Evolutionary conservation across 169 alveolate species (phyloP).

Genomic region (Eimeria sp.): DNA sequence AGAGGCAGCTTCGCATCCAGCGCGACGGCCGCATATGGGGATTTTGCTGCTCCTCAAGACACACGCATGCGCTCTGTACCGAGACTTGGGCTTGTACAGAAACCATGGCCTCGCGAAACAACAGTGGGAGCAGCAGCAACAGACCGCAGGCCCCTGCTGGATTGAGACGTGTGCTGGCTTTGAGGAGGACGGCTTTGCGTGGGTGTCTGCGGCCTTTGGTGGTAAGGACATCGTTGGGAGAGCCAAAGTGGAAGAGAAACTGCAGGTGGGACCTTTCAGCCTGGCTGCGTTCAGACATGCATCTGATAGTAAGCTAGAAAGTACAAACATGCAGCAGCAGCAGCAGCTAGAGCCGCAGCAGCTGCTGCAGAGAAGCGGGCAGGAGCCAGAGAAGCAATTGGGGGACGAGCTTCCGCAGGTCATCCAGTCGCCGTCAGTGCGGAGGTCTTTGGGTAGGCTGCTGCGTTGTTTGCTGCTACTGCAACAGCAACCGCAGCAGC

Average conservation of each 20-base stretch:
- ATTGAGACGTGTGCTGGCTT: constrained; percentile 33
- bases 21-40: constrained; percentile 35
- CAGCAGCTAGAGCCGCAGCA: not conserved
- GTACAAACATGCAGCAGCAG: constrained; percentile 19
- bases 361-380: not conserved
- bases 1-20: constrained; percentile 32
- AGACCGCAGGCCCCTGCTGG: constrained; percentile 50
- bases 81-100: constrained; percentile 13
- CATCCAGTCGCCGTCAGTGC: constrained; percentile 22
- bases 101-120: not conserved
- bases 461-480: constrained; percentile 75
- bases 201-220: constrained; percentile 68
- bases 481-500: constrained; percentile 74
- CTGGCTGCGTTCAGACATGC: constrained; percentile 33
- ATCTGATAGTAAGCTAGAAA: not conserved
- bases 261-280: constrained; percentile 20
- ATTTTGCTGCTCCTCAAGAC: constrained; percentile 53
- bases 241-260: not conserved
- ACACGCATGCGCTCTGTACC: constrained; percentile 46
- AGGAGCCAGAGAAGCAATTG: too few species aligned
- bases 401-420: constrained; percentile 33
- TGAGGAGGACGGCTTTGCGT: constrained; percentile 71
- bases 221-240: not conserved
- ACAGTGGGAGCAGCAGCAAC: constrained; percentile 36
- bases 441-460: constrained; percentile 70